A percentile compares a stretch with the other conserved stretches of the same genome.
These are phyloP conservation scores for Candida arabinofermentans DNA, from an alignment of 805 yeast genomes.

Conservation along the genomic window DNA sequence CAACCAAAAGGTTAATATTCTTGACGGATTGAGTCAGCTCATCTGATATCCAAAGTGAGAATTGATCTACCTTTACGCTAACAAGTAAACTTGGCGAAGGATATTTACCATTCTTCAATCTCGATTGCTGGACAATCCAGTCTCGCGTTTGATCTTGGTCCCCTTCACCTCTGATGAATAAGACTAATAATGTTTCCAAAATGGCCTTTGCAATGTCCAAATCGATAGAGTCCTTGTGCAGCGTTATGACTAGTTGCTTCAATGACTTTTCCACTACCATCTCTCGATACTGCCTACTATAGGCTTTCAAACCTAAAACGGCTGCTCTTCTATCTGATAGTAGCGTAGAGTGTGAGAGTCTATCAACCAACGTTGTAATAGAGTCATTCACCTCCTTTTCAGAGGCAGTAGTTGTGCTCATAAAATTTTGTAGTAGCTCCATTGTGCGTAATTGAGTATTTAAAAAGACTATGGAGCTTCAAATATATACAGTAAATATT, in stretches of 20 bases:
- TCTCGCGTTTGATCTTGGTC: constrained; percentile 61
- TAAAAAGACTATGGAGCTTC: not conserved
- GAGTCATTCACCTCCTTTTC: constrained; percentile 62
- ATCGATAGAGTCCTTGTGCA: constrained; percentile 65
- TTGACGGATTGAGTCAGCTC: constrained; percentile 70
- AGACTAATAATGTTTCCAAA: constrained; percentile 77
- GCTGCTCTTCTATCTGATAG: constrained; percentile 90
- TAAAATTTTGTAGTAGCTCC: constrained; percentile 33
- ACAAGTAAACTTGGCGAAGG: constrained; percentile 67
- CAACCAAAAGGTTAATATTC: constrained; percentile 43
- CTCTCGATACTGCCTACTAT: constrained; percentile 85
- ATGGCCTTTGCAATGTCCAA: constrained; percentile 67
- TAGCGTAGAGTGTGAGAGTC: constrained; percentile 76
- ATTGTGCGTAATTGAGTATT: constrained; percentile 9
- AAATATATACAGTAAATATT: not conserved
- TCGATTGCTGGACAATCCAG: constrained; percentile 72
- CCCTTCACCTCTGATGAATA: constrained; percentile 64
- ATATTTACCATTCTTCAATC: constrained; percentile 71
- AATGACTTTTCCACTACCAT: constrained; percentile 84
- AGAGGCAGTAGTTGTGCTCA: constrained; percentile 31
- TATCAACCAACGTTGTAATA: constrained; percentile 82
- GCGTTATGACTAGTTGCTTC: constrained; percentile 62
- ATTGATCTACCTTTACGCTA: constrained; percentile 65
- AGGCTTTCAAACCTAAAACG: constrained; percentile 81
- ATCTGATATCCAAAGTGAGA: constrained; percentile 93